Conservation (phyloP, 2,329 filamentous ascomycete genomes). For the Immersiporthe knoxdaviesiana region DNA sequence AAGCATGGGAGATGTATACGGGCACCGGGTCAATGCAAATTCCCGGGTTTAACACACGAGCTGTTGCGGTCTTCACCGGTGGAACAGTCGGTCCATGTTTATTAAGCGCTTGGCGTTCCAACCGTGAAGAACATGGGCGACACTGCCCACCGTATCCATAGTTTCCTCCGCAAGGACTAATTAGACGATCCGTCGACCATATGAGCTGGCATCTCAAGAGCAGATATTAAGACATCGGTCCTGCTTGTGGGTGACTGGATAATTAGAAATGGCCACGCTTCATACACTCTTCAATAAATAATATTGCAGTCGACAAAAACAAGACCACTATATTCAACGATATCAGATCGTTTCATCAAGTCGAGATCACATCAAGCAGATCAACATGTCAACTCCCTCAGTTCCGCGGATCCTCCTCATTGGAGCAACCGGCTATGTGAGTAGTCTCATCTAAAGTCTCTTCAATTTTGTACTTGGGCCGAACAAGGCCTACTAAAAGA, state of each 20-base stretch:
- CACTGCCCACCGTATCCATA: background rate
- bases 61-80: background rate
- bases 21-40: background rate
- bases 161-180: background rate
- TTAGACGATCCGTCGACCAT: background rate
- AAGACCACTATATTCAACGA: background rate
- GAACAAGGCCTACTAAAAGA: no score
- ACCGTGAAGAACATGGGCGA: background rate
- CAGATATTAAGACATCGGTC: background rate
- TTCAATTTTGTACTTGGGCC: no score
- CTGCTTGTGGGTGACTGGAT: no score
- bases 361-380: background rate
- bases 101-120: background rate
- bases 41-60: background rate
- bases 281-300: background rate
- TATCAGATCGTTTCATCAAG: background rate
- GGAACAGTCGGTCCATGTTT: background rate
- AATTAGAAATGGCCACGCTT: no score
- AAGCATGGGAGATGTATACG: background rate
- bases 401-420: slow-evolving; percentile 33
- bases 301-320: background rate
- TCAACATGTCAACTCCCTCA: slow-evolving; percentile 1
- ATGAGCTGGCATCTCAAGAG: background rate
- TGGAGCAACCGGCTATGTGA: slow-evolving; percentile 36
- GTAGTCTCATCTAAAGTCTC: background rate